Evolutionary conservation across 371 early-diverging fungal species (phyloP), one percentile per base, ranked within the genome.

Genomic region (Mortierella sp.): DNA sequence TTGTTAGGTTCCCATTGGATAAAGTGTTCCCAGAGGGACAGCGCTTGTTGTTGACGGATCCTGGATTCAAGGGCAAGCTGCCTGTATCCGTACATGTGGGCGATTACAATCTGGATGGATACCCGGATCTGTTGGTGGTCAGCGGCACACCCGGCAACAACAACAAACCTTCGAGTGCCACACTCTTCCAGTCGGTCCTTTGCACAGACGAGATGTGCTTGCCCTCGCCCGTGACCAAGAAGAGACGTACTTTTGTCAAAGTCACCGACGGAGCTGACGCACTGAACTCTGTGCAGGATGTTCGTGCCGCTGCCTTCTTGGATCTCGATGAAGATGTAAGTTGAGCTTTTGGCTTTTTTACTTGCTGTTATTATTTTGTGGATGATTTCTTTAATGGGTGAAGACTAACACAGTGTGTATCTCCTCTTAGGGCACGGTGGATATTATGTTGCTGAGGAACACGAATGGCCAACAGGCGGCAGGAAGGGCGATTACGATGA

Each of bases 31-130:
- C 87, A 11, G 78, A 79, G 11, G 87, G 87, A 2, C 93, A 92
- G 67, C 76, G 74, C 24, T 71, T 94, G 47, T 73, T 87, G 9
- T 83, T 79, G 26, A 34, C 71, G 1, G 91, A 93, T 31, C 65
- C 68, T 0, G 80, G 76, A 4, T 94, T 94, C 70, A 86, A 87
- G 71, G 93, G 93, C 2, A 72, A 75, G 8, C 87, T 88, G 55
- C 92, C 95, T 24, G 89, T 92, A 0, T 79, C 91, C 19, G 66
- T 85, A 13, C 73, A 76, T 73, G 64, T 84, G 70, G 97, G 96
- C 19, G 98, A 98, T 74, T 93, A 92, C 67, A 94, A 97, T 74
- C 85, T 95, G 73, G 98, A 98, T 85, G 97, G 98, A 11, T 97
- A 95, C 80, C 97, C 98, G 0, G 98, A 98, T 86, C 66, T 92